Percentiles rank a stretch among this genome's conserved stretches.
Evolutionary conservation across 441 rosid species (phyloP).

Genomic region (Euphorbia celastroides): DNA sequence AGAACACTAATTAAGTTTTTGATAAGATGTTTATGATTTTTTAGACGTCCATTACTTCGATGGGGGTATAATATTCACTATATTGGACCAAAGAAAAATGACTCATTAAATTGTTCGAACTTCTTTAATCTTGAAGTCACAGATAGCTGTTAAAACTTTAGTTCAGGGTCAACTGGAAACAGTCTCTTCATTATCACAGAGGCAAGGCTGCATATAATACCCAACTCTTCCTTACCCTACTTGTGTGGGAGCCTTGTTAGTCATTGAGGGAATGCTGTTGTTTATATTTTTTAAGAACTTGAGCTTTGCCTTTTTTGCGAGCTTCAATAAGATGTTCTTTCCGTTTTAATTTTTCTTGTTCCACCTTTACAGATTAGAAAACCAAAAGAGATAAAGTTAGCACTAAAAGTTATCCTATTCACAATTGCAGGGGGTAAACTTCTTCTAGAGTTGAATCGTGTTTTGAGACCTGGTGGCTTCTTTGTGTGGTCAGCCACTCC

Average conservation of each 20-base stretch:
- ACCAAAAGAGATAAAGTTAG: not conserved
- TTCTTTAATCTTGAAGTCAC: no score
- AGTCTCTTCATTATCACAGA: no score
- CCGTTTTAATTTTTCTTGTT: not conserved
- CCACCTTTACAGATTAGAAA: not conserved
- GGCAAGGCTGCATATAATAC: no score
- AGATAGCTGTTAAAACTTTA: no score
- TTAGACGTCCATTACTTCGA: no score
- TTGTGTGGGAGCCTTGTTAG: no score
- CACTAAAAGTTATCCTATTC: not conserved
- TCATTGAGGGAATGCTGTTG: no score
- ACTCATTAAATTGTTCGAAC: no score
- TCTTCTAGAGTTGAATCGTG: conserved; percentile 77
- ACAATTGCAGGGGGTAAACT: conserved; percentile 50
- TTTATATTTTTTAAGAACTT: not conserved
- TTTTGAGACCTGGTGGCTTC: conserved; percentile 82
- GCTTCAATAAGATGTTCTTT: not conserved
- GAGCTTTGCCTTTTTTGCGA: conserved; percentile 1
- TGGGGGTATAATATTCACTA: no score
- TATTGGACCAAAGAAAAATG: no score
- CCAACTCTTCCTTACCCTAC: no score
- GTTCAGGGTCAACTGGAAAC: no score
- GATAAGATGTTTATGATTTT: not conserved
- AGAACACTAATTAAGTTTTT: conserved; percentile 3
- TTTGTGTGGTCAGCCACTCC: conserved; percentile 98